phyloP scores from a whole-genome alignment of 2,329 filamentous ascomycete genomes.

The Fusarium fujikuroi region DNA sequence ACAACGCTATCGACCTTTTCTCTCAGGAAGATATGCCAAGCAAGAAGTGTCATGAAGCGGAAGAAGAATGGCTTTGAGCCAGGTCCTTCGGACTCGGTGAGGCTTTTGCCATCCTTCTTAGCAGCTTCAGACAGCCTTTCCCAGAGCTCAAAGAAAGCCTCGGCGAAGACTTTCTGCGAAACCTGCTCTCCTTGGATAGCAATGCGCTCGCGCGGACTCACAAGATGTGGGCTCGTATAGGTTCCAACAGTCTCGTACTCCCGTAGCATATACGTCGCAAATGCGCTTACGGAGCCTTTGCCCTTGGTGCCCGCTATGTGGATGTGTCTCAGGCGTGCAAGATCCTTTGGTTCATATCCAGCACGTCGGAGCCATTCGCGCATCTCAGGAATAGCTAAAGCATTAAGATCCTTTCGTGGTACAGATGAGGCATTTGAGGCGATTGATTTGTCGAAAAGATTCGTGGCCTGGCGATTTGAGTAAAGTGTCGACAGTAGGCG shows the following conservation, averaged over 20 bases:
- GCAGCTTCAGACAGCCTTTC: constrained; percentile 63
- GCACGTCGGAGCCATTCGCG: constrained; percentile 78
- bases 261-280: constrained; percentile 81
- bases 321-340: constrained; percentile 64
- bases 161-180: constrained; percentile 73
- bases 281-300: constrained; percentile 89
- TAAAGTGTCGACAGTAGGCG: constrained; percentile 79
- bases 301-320: constrained; percentile 96
- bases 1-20: constrained; percentile 83
- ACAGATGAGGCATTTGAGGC: constrained; percentile 46
- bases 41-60: constrained; percentile 88
- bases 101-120: constrained; percentile 44
- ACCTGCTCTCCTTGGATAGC: constrained; percentile 80
- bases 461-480: constrained; percentile 76
- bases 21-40: constrained; percentile 81
- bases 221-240: constrained; percentile 87
- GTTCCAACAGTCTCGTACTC: constrained; percentile 69
- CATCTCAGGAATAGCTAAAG: constrained; percentile 83
- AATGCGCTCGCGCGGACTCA: constrained; percentile 86
- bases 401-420: constrained; percentile 69
- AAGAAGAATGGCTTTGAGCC: constrained; percentile 89
- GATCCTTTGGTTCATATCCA: constrained; percentile 70
- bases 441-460: constrained; percentile 56
- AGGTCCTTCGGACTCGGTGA: constrained; percentile 63
- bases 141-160: constrained; percentile 88